Evolutionary conservation across 331 rosid species (phyloP), one percentile per base, ranked within the genome.

Genomic region (Quercus phellos): DNA sequence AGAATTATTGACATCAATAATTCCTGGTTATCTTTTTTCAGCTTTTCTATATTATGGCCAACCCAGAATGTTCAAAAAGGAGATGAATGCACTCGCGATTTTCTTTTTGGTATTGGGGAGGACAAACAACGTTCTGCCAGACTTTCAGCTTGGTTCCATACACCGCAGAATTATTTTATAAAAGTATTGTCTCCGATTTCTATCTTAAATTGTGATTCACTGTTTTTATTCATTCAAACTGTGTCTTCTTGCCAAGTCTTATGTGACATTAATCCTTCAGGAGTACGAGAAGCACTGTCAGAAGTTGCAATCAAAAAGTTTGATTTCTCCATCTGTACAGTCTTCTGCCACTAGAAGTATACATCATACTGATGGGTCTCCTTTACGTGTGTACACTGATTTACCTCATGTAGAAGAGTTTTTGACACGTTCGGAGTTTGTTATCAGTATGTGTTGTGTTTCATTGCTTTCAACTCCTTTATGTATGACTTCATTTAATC

Each of bases 111-210:
- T 80, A 89, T 94, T 73, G 95, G 92, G 80, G 98, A 94, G 84
- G 95, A 89, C 78, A 94, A 88, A 76, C 97, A 94, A 80, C 92
- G 94, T 42, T 94, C 98, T 72, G 94, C 95, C 77, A 88, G 95
- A 87, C 95, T 94, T 63, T 89, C 97, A 59, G 94, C 98, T 79
- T 94, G 97, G 97, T 94, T 90, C 83, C 89, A 87, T 68, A 92
- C 94, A 0, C 98, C 97, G 26, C 86, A 90, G 79, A 90, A 89
- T 74, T 94, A 89, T 82, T 94, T 94, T 78, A 73, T 90, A 42
- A 87, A 85, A 26, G 98, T 94, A 94, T 70, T 73, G 73, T 76
- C 78, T 70, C 72, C 78, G 14, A 51, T 77, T 78, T 4, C 72
- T 77, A 68, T 56, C 58, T 79, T 59, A 53, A 43, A 67, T 79